Base-by-base conservation (phyloP, 306 rosid genomes). In the Corylus americana region DNA sequence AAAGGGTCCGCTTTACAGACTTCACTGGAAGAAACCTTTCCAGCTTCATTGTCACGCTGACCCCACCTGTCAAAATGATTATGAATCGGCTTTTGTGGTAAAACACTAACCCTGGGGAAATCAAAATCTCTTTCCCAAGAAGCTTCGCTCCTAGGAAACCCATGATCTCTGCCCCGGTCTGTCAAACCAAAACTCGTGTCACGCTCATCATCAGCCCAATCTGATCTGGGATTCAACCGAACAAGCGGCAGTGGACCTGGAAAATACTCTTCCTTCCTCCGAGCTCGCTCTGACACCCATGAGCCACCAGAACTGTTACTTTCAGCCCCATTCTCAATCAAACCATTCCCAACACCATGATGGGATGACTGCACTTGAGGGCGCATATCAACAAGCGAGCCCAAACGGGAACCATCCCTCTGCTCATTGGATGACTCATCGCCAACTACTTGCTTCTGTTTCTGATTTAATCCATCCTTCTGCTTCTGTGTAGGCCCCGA, bases 141-240 rank as follows among this genome's bases (percentile, higher is more conserved):
- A 73, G 91, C 86, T 62, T 95, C 96, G 1, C 80, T 80, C 79
- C 86, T 92, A 4, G 90, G 51, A 80, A 85, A 85, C 20, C 91
- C 90, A 70, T 81, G 93, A 77, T 92, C 97, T 76, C 97, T 89
- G 50, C 86, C 87, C 69, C 90, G 77, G 78, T 89, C 93, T 16
- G 69, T 55, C 49, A 95, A 85, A 51, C 89, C 88, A 82, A 88
- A 87, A 82, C 97, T 83, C 0, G 98, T 95, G 85, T 95, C 98
- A 17, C 98, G 98, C 83, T 95, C 98, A 77, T 95, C 98, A 74
- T 95, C 98, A 48, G 98, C 98, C 98, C 98, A 95, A 79, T 95
- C 97, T 11, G 92, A 92, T 75, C 98, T 87, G 0, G 93, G 92
- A 27, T 89, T 90, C 87, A 92, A 39, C 81, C 83, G 77, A 74